Percentiles rank a stretch among this genome's conserved stretches.
Conservation (phyloP, 495 filamentous ascomycete genomes). For the Aspergillus asperescens region DNA sequence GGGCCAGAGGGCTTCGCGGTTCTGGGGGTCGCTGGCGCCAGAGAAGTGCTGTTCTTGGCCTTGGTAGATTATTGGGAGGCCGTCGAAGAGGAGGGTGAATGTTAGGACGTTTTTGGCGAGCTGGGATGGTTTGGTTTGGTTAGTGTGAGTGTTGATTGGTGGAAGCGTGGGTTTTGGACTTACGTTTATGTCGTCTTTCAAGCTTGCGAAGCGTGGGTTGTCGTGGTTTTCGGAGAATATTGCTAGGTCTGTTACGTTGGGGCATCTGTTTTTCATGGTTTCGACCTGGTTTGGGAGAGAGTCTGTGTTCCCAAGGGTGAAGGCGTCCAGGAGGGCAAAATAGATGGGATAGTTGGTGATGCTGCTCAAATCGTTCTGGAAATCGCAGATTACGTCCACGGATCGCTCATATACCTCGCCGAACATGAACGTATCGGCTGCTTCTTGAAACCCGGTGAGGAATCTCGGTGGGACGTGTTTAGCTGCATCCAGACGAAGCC, state of each 20-base stretch:
- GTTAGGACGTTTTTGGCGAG: constrained; percentile 63
- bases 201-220: constrained; percentile 53
- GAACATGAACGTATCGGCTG: constrained; percentile 13
- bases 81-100: constrained; percentile 65
- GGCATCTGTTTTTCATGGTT: constrained; percentile 45
- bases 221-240: constrained; percentile 82
- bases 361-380: constrained; percentile 31
- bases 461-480: constrained; percentile 67
- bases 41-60: constrained; percentile 70
- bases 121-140: constrained; percentile 18
- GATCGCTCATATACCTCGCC: constrained; percentile 19
- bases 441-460: constrained; percentile 49
- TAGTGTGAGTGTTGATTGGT: not conserved
- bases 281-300: constrained; percentile 48
- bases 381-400: constrained; percentile 16
- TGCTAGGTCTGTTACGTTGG: constrained; percentile 57
- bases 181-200: constrained; percentile 39
- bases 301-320: constrained; percentile 52
- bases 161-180: constrained; percentile 5
- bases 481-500: constrained; percentile 69
- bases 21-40: constrained; percentile 53
- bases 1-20: constrained; percentile 74
- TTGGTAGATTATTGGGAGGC: constrained; percentile 58
- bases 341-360: constrained; percentile 70
- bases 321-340: constrained; percentile 55